Percentiles rank a stretch among this genome's conserved stretches.
Conservation (phyloP, 371 early-diverging fungal genomes). For the Amoeboaphelidium protococcarum region DNA sequence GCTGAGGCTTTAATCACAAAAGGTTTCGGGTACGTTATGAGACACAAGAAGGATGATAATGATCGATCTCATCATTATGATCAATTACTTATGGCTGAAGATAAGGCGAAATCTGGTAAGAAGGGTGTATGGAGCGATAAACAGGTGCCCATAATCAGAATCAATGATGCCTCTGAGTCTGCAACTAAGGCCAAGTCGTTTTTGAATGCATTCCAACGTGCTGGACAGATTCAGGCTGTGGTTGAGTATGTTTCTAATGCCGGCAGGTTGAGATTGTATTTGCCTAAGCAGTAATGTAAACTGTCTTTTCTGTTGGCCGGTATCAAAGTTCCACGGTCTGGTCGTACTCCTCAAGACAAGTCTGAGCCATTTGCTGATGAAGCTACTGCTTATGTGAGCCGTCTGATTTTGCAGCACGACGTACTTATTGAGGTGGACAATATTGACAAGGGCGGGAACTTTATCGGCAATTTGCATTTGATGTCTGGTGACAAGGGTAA, state of each 20-base stretch:
- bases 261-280: slow-evolving; percentile 45
- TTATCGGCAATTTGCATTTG: slow-evolving; percentile 38
- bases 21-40: slow-evolving; percentile 42
- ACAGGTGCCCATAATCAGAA: slow-evolving; percentile 30
- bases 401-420: slow-evolving; percentile 56
- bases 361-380: slow-evolving; percentile 71
- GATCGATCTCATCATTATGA: slow-evolving; percentile 65
- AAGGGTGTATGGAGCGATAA: slow-evolving; percentile 55
- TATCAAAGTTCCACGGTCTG: slow-evolving; percentile 39
- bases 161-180: slow-evolving; percentile 26
- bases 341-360: slow-evolving; percentile 29
- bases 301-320: slow-evolving; percentile 52
- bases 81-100: slow-evolving; percentile 49
- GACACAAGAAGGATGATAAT: slow-evolving; percentile 60
- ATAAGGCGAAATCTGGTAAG: slow-evolving; percentile 28
- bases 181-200: slow-evolving; percentile 57
- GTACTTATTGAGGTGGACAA: slow-evolving; percentile 10
- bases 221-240: slow-evolving; percentile 36
- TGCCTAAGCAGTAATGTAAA: slow-evolving; percentile 59
- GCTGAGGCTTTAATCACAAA: slow-evolving; percentile 28
- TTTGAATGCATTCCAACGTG: slow-evolving; percentile 48
- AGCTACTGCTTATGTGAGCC: slow-evolving; percentile 35
- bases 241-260: slow-evolving; percentile 67
- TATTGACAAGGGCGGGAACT: slow-evolving; percentile 64
- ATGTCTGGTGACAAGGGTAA: slow-evolving; percentile 16